A percentile compares a stretch with the other conserved stretches of the same genome.
Evolutionary conservation across 2,329 filamentous ascomycete genomes (phyloP).

Genomic region (Calonectria henricotiae): DNA sequence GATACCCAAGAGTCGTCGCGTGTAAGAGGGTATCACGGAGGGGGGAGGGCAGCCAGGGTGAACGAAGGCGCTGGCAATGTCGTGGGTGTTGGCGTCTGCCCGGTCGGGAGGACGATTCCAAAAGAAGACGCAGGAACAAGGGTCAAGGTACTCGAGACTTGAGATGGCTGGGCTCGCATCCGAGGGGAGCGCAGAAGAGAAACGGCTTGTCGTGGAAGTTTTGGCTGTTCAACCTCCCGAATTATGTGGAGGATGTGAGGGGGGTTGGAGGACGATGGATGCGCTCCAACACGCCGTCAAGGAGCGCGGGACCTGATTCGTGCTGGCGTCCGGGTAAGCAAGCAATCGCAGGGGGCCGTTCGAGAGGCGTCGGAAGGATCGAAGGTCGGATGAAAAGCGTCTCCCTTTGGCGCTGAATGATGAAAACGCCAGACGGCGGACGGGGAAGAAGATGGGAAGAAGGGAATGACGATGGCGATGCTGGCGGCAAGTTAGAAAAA

Average conservation of each 20-base stretch:
- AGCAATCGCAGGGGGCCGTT: conserved; percentile 29
- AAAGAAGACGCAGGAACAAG: conserved; percentile 54
- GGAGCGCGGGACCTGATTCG: conserved; percentile 42
- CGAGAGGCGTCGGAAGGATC: conserved; percentile 34
- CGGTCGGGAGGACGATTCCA: conserved; percentile 47
- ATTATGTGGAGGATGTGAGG: conserved; percentile 51
- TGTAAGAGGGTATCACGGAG: conserved; percentile 44
- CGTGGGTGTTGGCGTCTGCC: conserved; percentile 30
- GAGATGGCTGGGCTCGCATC: conserved; percentile 66
- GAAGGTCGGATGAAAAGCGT: conserved; percentile 40
- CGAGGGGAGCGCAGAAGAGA: conserved; percentile 52
- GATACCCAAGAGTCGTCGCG: conserved; percentile 43
- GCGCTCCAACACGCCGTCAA: conserved; percentile 46
- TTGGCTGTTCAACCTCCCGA: conserved; percentile 57
- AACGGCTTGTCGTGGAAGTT: conserved; percentile 53
- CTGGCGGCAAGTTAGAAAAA: conserved; percentile 35
- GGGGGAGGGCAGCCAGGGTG: conserved; percentile 34
- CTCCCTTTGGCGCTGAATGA: conserved; percentile 30
- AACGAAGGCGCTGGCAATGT: conserved; percentile 20
- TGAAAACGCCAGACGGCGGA: conserved; percentile 31
- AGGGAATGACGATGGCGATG: conserved; percentile 33
- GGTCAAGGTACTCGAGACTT: conserved; percentile 57
- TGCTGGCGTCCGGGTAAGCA: conserved; percentile 44
- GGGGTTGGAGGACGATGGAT: conserved; percentile 49
- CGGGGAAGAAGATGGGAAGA: conserved; percentile 21